phyloP scores from a whole-genome alignment of 306 rosid species.

The Trifolium dubium region DNA sequence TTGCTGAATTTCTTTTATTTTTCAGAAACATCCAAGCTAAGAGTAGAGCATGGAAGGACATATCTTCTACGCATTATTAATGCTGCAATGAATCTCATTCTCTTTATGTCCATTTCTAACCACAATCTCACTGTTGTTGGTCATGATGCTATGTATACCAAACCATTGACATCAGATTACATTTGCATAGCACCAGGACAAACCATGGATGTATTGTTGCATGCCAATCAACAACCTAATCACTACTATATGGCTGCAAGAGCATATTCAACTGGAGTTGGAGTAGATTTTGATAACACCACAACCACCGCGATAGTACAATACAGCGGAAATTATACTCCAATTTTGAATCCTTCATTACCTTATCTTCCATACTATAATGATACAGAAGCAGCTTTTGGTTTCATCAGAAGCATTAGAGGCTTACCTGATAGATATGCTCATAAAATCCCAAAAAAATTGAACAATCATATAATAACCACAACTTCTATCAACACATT shows the following conservation, averaged over 20 bases:
- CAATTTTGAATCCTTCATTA: neutral
- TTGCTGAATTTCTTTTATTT: neutral
- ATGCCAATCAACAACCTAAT: neutral
- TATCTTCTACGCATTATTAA: neutral
- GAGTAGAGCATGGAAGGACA: neutral
- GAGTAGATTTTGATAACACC: neutral
- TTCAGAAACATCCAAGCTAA: neutral
- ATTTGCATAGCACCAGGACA: conserved; percentile 11
- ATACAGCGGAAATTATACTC: neutral
- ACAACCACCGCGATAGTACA: neutral
- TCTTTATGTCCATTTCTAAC: neutral
- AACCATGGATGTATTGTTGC: conserved; percentile 1
- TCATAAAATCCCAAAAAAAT: neutral
- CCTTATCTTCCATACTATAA: neutral
- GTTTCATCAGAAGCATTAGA: neutral
- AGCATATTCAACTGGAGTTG: neutral
- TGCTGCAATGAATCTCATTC: conserved; percentile 11
- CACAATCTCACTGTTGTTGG: conserved; percentile 3
- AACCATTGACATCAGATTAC: neutral
- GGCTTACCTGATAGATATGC: neutral
- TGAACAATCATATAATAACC: neutral
- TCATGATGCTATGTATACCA: neutral
- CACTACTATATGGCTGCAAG: conserved; percentile 8
- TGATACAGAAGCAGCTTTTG: conserved; percentile 2
- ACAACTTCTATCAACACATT: conserved; percentile 1